These are phyloP conservation scores for Glebionis coronaria DNA, from an alignment of 129 eudicot species.

Conservation along the genomic window DNA sequence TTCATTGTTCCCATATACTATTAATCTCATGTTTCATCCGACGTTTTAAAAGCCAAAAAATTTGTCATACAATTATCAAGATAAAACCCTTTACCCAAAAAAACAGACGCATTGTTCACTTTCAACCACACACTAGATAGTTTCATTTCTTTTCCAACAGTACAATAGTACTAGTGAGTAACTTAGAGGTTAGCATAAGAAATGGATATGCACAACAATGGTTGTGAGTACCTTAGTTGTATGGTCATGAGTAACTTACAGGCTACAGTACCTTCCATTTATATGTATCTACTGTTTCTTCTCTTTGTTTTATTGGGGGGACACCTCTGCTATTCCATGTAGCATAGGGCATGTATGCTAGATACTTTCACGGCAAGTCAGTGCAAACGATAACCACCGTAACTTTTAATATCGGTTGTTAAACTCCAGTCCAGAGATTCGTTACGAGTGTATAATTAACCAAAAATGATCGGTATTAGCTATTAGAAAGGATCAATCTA, in stretches of 20 bases:
- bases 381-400: not conserved
- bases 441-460: too few relatives aligned
- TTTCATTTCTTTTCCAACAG: not conserved
- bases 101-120: not conserved
- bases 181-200: not conserved
- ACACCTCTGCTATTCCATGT: not conserved
- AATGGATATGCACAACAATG: constrained; percentile 8
- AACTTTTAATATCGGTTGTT: too few relatives aligned
- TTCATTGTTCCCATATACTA: too few relatives aligned
- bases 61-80: too few relatives aligned
- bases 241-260: not conserved
- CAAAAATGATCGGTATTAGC: too few relatives aligned
- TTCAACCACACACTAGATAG: not conserved
- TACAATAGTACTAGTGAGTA: not conserved
- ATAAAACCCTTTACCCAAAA: too few relatives aligned
- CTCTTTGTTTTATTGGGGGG: not conserved
- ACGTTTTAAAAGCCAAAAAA: too few relatives aligned
- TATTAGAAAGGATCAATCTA: too few relatives aligned
- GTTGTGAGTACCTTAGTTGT: too few relatives aligned
- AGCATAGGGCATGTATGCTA: not conserved
- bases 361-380: not conserved
- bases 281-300: not conserved
- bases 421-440: too few relatives aligned
- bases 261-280: not conserved
- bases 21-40: too few relatives aligned